Conservation (phyloP, 2,329 filamentous ascomycete species). For the Cladosporium sp. region DNA sequence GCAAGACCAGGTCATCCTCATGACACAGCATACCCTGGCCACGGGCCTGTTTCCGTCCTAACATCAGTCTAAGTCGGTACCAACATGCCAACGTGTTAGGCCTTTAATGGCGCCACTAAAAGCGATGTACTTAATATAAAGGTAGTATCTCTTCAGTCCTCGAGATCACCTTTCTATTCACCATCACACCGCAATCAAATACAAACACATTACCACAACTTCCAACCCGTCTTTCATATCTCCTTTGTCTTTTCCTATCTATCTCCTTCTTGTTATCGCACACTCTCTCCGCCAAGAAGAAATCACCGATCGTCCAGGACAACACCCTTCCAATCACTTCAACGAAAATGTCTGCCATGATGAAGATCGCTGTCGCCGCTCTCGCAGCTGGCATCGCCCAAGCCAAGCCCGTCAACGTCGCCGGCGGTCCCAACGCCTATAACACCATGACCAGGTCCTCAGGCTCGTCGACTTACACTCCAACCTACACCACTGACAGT, state of each 20-base stretch:
- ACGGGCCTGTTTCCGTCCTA: background rate
- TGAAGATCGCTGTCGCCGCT: constrained; percentile 31
- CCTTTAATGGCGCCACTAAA: background rate
- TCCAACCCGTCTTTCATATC: constrained; percentile 15
- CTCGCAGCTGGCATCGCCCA: constrained; percentile 31
- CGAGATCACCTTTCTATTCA: constrained; percentile 8
- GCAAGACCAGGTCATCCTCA: constrained; percentile 1
- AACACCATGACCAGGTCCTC: constrained; percentile 44
- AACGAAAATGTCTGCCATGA: constrained; percentile 30
- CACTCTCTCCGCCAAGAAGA: constrained; percentile 17
- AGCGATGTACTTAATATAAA: constrained; percentile 20
- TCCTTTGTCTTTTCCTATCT: constrained; percentile 21
- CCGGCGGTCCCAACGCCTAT: constrained; percentile 24
- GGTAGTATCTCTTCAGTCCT: background rate
- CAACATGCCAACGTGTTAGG: background rate
- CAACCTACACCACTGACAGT: constrained; percentile 15
- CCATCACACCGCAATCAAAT: constrained; percentile 22
- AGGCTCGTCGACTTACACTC: constrained; percentile 7
- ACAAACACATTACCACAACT: constrained; percentile 16
- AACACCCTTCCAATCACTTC: background rate
- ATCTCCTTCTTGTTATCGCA: constrained; percentile 17
- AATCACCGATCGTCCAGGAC: background rate
- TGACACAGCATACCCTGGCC: background rate
- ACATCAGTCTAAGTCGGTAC: constrained; percentile 4
- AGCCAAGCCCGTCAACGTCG: constrained; percentile 24